Percentiles rank a stretch among this genome's conserved stretches.
phyloP scores from a whole-genome alignment of 1,284 basidiomycete species.

The Pascua sp. region DNA sequence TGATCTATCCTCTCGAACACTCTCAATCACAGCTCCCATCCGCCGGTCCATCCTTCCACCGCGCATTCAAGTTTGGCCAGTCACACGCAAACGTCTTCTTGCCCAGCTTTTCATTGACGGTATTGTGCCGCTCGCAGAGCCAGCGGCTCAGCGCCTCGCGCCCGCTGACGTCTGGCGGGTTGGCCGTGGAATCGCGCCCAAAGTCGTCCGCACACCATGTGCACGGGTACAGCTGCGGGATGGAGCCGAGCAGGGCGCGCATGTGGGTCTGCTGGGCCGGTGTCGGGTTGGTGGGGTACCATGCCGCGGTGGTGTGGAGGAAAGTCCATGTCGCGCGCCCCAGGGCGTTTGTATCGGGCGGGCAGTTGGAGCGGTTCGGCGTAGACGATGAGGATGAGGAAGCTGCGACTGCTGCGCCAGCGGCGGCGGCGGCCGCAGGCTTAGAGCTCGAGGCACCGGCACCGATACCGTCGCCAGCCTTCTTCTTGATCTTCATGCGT shows the following conservation, averaged over 20 bases:
- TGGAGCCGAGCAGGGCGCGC: slow-evolving; percentile 67
- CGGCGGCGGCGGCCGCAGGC: slow-evolving; percentile 36
- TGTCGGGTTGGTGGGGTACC: slow-evolving; percentile 78
- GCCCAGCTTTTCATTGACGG: slow-evolving; percentile 79
- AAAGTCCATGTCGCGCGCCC: slow-evolving; percentile 93
- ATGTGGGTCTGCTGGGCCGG: slow-evolving; percentile 71
- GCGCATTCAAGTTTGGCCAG: slow-evolving; percentile 63
- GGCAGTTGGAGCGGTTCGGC: slow-evolving; percentile 63
- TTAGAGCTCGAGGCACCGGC: slow-evolving; percentile 2
- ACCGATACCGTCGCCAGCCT: slow-evolving; percentile 24
- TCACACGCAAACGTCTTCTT: slow-evolving; percentile 76
- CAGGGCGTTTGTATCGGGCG: slow-evolving; percentile 78
- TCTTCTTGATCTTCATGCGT: slow-evolving; percentile 51
- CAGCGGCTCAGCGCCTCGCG: slow-evolving; percentile 68
- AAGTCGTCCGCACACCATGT: slow-evolving; percentile 77
- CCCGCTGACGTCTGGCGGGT: slow-evolving; percentile 71
- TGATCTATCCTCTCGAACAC: background rate
- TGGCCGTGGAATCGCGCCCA: slow-evolving; percentile 57
- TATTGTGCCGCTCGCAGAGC: slow-evolving; percentile 88
- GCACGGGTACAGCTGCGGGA: slow-evolving; percentile 84
- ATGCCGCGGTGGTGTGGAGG: slow-evolving; percentile 86
- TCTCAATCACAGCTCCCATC: slow-evolving; percentile 79
- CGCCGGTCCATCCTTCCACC: slow-evolving; percentile 84
- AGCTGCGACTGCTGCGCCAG: slow-evolving; percentile 25
- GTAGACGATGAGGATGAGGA: slow-evolving; percentile 17